Base-by-base conservation (phyloP, 495 filamentous ascomycete genomes). In the Extremus antarcticus region DNA sequence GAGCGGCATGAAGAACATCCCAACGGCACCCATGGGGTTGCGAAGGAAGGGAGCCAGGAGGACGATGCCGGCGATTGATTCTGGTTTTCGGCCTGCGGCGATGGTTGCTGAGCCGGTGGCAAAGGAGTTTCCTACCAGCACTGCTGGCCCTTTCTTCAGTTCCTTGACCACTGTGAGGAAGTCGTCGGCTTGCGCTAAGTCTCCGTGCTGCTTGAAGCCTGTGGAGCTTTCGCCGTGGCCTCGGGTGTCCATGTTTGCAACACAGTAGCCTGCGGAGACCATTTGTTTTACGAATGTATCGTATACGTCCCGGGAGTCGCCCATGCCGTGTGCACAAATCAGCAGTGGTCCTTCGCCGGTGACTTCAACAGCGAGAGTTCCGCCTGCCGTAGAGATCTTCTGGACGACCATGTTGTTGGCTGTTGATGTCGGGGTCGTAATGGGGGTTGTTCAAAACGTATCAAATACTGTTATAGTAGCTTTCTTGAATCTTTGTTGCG, bases 201-300 rank as follows among this genome's bases (percentile, higher is more conserved):
- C 49, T 3, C 49, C 49, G 29, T 51, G 38, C n/a, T 32, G 29
- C 24, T 16, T 35, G 49, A 51, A 51, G 11, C 15, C 32, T 2
- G 49, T 51, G 3, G 24, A 35, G 49, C 49, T 51, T 3, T 51
- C 49, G 49, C 49, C 49, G 29, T 51, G 49, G 49, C 49, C 49
- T 3, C 49, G 49, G 29, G 21, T 24, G 49, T 51, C 49, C 49
- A 51, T 51, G 29, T 40, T 51, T 3, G 49, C 49, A 7, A 51
- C 49, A 11, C 7, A 9, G 29, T 51, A 51, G 15, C 49, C 49
- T 4, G 3, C 11, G 11, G 49, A 32, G 29, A 39, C 23, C 7
- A 51, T 11, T 23, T 38, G 3, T 20, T 51, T 3, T 3, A 25
- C 49, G 49, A 51, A 38, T 35, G 49, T 22, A 15, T 16, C 25